Percentiles rank a stretch among this genome's conserved stretches.
These are phyloP conservation scores for Porcisia hertigi DNA, from an alignment of 208 protist genomes.

Conservation along the genomic window DNA sequence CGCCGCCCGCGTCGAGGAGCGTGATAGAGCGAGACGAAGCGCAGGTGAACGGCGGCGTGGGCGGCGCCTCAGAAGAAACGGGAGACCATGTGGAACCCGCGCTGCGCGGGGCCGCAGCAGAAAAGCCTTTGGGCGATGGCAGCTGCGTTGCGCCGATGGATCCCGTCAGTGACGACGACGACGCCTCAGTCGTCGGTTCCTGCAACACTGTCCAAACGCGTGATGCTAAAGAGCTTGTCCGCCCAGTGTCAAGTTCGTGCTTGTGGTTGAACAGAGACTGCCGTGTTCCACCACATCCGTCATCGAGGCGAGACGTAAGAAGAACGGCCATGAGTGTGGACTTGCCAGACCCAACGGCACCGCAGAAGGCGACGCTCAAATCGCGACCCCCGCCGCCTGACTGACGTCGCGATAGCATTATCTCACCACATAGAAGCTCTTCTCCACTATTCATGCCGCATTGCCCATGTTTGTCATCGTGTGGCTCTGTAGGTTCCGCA, in stretches of 20 bases:
- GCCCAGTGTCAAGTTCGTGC: slow-evolving; percentile 94
- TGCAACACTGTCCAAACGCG: slow-evolving; percentile 82
- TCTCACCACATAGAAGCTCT: slow-evolving; percentile 75
- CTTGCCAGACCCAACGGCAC: slow-evolving; percentile 82
- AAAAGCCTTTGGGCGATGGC: slow-evolving; percentile 2
- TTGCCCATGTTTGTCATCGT: background rate
- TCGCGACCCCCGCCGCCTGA: slow-evolving; percentile 46
- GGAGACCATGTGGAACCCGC: background rate
- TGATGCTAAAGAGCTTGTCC: slow-evolving; percentile 93
- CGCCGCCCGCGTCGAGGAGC: slow-evolving; percentile 79
- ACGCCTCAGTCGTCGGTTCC: background rate
- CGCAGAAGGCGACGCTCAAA: slow-evolving; percentile 84
- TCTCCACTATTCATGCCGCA: background rate
- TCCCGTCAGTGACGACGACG: background rate
- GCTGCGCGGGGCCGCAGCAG: background rate
- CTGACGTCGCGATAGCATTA: slow-evolving; percentile 75
- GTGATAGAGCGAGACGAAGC: slow-evolving; percentile 39
- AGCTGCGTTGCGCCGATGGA: background rate
- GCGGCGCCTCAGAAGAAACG: slow-evolving; percentile 6
- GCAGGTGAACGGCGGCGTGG: slow-evolving; percentile 25
- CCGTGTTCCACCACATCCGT: slow-evolving; percentile 76
- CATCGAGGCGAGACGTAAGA: slow-evolving; percentile 69
- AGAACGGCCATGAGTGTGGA: slow-evolving; percentile 85
- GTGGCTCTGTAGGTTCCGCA: background rate
- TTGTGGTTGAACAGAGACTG: slow-evolving; percentile 94